A percentile compares a stretch with the other conserved stretches of the same genome.
Evolutionary conservation across 176 grass and related monocot genomes (phyloP).

Genomic region (Leersia perrieri): DNA sequence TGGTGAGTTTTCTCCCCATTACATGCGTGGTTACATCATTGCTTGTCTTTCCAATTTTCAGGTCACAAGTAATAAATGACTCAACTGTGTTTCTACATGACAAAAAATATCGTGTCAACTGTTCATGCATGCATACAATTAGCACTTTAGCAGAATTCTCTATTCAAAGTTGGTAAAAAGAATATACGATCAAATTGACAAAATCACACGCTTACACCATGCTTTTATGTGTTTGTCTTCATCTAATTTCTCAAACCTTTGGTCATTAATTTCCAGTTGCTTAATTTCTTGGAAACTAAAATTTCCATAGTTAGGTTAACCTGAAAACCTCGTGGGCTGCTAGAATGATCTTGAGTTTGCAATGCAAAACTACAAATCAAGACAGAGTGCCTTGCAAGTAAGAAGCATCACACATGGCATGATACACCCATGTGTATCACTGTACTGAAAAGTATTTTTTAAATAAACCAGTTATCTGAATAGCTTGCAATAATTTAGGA

Average conservation of each 20-base stretch:
- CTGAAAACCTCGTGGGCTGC: not conserved
- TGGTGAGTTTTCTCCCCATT: no score
- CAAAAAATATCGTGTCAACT: not conserved
- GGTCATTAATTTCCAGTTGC: not conserved
- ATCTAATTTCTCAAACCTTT: not conserved
- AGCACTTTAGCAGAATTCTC: not conserved
- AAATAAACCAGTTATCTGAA: not conserved
- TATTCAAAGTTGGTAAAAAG: not conserved
- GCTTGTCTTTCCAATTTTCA: not conserved
- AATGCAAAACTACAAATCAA: not conserved
- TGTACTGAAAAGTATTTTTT: not conserved
- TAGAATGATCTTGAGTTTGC: not conserved
- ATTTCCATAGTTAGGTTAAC: not conserved
- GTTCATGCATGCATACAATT: not conserved
- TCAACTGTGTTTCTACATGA: not conserved
- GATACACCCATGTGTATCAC: not conserved
- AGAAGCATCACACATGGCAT: slow-evolving; percentile 8
- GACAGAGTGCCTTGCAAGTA: not conserved
- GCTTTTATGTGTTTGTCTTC: not conserved
- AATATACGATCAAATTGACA: not conserved
- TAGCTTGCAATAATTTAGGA: not conserved
- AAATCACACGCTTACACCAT: not conserved
- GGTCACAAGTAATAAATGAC: not conserved
- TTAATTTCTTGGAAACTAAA: not conserved
- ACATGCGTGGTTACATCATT: not conserved